Percentiles rank a stretch among this genome's conserved stretches.
These are phyloP conservation scores for Cryphonectria parasitica DNA, from an alignment of 2,329 filamentous ascomycete genomes.

Conservation along the genomic window DNA sequence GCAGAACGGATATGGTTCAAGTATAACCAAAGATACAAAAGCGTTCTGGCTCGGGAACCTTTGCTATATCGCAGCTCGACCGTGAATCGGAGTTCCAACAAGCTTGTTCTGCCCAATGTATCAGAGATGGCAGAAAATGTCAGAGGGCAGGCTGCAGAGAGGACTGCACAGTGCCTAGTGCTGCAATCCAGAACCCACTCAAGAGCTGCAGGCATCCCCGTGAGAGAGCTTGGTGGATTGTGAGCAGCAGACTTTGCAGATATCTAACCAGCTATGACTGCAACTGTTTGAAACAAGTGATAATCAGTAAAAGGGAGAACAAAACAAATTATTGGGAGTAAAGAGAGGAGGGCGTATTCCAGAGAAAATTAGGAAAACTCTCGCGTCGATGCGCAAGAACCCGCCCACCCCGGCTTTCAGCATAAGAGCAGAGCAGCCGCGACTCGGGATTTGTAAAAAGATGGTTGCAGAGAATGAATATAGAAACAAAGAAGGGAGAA, in stretches of 20 bases:
- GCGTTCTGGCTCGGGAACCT: background rate
- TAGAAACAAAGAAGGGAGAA: background rate
- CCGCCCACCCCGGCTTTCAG: constrained; percentile 2
- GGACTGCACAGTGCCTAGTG: background rate
- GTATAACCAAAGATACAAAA: background rate
- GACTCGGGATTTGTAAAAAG: background rate
- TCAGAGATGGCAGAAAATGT: background rate
- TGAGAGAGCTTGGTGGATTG: background rate
- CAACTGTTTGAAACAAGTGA: background rate
- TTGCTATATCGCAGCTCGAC: background rate
- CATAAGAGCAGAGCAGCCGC: background rate
- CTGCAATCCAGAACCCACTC: background rate
- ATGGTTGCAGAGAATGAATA: background rate
- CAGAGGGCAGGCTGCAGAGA: background rate
- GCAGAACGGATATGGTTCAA: background rate
- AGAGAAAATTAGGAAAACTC: background rate
- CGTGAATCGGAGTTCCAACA: background rate
- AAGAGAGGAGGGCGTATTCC: background rate
- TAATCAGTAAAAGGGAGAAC: background rate
- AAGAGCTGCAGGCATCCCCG: background rate
- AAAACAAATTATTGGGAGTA: background rate
- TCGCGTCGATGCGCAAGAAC: background rate
- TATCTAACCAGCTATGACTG: background rate
- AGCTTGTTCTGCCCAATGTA: background rate
- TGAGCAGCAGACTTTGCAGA: background rate